Evolutionary conservation across 306 rosid species (phyloP).

Genomic region (Trifolium fragiferum): DNA sequence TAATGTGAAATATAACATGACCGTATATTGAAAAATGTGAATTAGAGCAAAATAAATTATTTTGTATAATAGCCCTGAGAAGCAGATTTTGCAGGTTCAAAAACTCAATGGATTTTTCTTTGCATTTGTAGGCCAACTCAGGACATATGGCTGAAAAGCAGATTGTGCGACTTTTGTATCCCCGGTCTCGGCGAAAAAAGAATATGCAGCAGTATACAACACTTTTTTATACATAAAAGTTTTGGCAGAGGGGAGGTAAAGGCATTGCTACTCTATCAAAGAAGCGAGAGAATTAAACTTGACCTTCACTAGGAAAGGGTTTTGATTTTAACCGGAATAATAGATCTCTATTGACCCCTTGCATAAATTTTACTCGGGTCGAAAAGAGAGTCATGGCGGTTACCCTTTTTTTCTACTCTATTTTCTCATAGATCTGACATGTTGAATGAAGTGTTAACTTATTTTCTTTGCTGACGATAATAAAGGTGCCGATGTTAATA

Average conservation of each 20-base stretch:
- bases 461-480: conserved; percentile 18
- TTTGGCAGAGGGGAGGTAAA: conserved; percentile 8
- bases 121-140: conserved; percentile 69
- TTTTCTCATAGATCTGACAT: conserved; percentile 2
- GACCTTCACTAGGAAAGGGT: conserved; percentile 12
- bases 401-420: neutral
- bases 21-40: neutral
- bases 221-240: conserved; percentile 22
- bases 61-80: neutral
- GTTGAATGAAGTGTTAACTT: neutral
- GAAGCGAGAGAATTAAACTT: conserved; percentile 12
- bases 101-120: neutral
- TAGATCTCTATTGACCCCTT: neutral
- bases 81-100: neutral
- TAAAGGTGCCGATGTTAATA: neutral
- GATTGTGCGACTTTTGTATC: conserved; percentile 82
- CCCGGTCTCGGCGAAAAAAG: conserved; percentile 72
- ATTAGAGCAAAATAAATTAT: neutral
- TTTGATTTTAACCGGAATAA: conserved; percentile 16
- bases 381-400: conserved; percentile 22
- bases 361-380: conserved; percentile 23
- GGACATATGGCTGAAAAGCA: conserved; percentile 77
- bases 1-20: neutral
- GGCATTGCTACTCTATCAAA: neutral
- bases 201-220: conserved; percentile 39